Evolutionary conservation across 495 filamentous ascomycete genomes (phyloP), one percentile per base, ranked within the genome.

Genomic region (Penicillium egyptiacum): DNA sequence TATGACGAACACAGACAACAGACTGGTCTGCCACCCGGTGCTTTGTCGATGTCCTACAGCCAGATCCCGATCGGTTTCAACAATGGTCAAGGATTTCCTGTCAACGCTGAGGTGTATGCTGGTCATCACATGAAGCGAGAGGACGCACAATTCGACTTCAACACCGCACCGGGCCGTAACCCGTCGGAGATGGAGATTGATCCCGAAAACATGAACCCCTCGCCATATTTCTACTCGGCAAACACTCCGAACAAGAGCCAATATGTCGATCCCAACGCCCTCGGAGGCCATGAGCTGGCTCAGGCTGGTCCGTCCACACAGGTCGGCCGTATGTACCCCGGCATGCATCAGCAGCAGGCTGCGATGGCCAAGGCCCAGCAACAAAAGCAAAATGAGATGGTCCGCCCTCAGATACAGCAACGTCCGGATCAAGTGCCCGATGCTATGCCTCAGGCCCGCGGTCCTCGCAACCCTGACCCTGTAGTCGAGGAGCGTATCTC

Each of bases 1-100:
- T 98, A 98, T 74, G 87, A 92, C 58, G 84, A 86, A 43, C 90
- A 96, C 73, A 87, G 88, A 71, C 93, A 98, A 66, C 91, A 96
- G 72, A 94, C 92, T 4, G 90, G 91, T 53, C 81, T 96, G 28
- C 88, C 92, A 0, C 85, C 88, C 1, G 90, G 89, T 42, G 91
- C 88, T 25, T 67, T 94, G 58, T 84, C 88, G 1, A 74, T 88
- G 64, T 84, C 85, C 31, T 81, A 88, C 63, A 88, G 84, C 67
- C 78, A 86, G 51, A 75, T 71, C 59, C 59, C 69, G 7, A 79
- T 84, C 56, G 75, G 81, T 49, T 83, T 80, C 61, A 73, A 75
- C 47, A 81, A 81, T 56, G 70, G 72, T 50, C 74, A 69, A 10
- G 71, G 70, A 5, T 84, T 76, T 59, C 68, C 68, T 16, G 72